Conservation (phyloP, 352 stramenopile species). For the Globisporangium splendens region DNA sequence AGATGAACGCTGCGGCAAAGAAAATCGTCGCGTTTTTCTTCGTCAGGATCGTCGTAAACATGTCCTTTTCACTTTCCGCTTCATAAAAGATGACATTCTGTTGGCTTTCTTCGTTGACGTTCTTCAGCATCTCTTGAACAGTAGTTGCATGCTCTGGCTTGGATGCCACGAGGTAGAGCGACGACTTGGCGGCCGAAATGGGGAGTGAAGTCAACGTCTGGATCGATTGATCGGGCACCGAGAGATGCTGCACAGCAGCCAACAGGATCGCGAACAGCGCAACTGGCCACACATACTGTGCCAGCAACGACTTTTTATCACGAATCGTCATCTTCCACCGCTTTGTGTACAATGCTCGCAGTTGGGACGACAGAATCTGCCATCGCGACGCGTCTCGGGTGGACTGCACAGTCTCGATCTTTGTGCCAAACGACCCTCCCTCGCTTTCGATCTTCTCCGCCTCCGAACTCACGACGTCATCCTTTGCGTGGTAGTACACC, state of each 20-base stretch:
- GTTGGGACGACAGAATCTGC: slow-evolving; percentile 35
- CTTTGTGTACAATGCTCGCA: slow-evolving; percentile 52
- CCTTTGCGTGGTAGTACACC: slow-evolving; percentile 69
- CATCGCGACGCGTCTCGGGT: neutral
- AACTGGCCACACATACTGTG: slow-evolving; percentile 73
- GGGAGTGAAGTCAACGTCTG: slow-evolving; percentile 52
- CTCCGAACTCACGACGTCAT: slow-evolving; percentile 20
- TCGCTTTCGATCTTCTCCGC: slow-evolving; percentile 16
- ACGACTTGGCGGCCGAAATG: slow-evolving; percentile 26
- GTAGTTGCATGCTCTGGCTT: slow-evolving; percentile 15
- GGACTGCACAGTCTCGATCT: neutral
- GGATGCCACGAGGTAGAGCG: slow-evolving; percentile 42
- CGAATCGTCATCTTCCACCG: slow-evolving; percentile 48
- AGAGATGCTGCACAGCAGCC: slow-evolving; percentile 35
- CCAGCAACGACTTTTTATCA: slow-evolving; percentile 57
- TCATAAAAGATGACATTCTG: slow-evolving; percentile 11
- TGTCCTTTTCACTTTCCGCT: slow-evolving; percentile 17
- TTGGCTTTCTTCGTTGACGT: slow-evolving; percentile 22
- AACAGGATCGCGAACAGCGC: slow-evolving; percentile 57
- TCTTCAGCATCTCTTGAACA: slow-evolving; percentile 26
- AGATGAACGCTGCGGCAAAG: slow-evolving; percentile 58
- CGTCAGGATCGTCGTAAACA: slow-evolving; percentile 39
- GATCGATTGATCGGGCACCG: slow-evolving; percentile 24
- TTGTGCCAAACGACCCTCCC: slow-evolving; percentile 5
- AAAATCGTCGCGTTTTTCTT: slow-evolving; percentile 37